These are phyloP conservation scores for Geotrichum carabidarum DNA, from an alignment of 1,139 yeast genomes.

Conservation along the genomic window DNA sequence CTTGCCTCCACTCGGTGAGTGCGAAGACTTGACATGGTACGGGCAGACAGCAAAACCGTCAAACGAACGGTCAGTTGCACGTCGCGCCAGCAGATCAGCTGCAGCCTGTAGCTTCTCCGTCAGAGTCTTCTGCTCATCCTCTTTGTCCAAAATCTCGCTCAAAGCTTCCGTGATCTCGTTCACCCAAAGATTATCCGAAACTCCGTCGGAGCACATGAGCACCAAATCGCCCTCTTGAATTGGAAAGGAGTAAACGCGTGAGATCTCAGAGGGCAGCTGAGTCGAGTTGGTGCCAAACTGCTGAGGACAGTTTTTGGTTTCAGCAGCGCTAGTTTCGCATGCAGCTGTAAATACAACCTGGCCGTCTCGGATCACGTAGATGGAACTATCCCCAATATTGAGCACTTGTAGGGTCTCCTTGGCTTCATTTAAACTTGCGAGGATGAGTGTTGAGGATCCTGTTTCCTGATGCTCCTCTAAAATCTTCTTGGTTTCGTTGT, in stretches of 20 bases:
- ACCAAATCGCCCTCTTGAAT: conserved; percentile 61
- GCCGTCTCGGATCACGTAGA: conserved; percentile 49
- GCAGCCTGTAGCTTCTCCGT: neutral
- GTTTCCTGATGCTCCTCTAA: conserved; percentile 49
- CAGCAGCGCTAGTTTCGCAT: neutral
- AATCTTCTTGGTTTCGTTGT: conserved; percentile 48
- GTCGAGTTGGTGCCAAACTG: conserved; percentile 18
- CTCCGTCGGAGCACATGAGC: conserved; percentile 88
- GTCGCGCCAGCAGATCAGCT: conserved; percentile 4
- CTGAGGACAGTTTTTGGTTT: conserved; percentile 9
- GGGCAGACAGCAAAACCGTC: conserved; percentile 25
- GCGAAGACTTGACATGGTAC: conserved; percentile 18
- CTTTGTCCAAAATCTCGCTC: conserved; percentile 31
- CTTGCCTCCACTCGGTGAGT: conserved; percentile 22
- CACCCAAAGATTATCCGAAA: conserved; percentile 75
- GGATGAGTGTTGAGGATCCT: conserved; percentile 52
- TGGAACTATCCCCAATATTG: conserved; percentile 53
- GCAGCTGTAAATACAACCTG: conserved; percentile 37
- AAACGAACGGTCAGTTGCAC: conserved; percentile 22
- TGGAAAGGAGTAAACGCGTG: neutral
- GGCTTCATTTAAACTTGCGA: conserved; percentile 48
- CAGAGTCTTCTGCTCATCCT: conserved; percentile 23
- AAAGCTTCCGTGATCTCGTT: conserved; percentile 60
- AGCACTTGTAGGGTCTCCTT: conserved; percentile 42
- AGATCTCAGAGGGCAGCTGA: neutral